Conservation (phyloP, 2,329 filamentous ascomycete genomes). For the Geoglossum cookeanum region DNA sequence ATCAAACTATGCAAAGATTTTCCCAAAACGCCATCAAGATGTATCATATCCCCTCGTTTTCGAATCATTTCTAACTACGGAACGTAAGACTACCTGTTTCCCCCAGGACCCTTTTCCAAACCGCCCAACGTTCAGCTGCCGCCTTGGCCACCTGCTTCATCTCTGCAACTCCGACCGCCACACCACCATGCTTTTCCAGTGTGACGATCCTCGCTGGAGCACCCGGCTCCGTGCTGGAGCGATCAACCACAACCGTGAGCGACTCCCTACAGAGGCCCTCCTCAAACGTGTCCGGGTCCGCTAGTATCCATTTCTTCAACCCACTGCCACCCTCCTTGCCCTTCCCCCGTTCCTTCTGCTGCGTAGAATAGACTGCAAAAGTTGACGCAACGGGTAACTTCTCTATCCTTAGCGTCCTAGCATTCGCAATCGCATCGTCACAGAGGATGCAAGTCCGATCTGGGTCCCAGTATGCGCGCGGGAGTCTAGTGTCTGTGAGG, state of each 20-base stretch:
- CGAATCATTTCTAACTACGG: not conserved
- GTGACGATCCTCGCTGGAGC: slow-evolving; percentile 40
- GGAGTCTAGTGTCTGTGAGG: slow-evolving; percentile 56
- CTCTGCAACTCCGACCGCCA: slow-evolving; percentile 42
- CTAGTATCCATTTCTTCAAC: slow-evolving; percentile 45
- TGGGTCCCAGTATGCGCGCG: slow-evolving; percentile 62
- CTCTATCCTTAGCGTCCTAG: slow-evolving; percentile 37
- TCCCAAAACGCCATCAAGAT: not conserved
- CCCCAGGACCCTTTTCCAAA: slow-evolving; percentile 28
- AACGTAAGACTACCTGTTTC: not conserved
- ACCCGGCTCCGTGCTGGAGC: slow-evolving; percentile 6
- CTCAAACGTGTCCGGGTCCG: slow-evolving; percentile 80
- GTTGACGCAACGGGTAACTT: slow-evolving; percentile 59
- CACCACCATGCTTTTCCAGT: slow-evolving; percentile 72
- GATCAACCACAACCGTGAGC: slow-evolving; percentile 55
- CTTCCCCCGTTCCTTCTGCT: slow-evolving; percentile 25
- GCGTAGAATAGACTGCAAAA: slow-evolving; percentile 53
- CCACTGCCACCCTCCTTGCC: slow-evolving; percentile 11
- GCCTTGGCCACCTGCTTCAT: slow-evolving; percentile 39
- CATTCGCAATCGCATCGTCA: slow-evolving; percentile 36
- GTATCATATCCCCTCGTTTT: not conserved
- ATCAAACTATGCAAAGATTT: not conserved
- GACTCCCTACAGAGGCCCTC: slow-evolving; percentile 67
- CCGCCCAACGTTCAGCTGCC: slow-evolving; percentile 45
- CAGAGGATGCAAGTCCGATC: slow-evolving; percentile 68